These are phyloP conservation scores for Taphrina communis DNA, from an alignment of 1,139 yeast species.

Conservation along the genomic window DNA sequence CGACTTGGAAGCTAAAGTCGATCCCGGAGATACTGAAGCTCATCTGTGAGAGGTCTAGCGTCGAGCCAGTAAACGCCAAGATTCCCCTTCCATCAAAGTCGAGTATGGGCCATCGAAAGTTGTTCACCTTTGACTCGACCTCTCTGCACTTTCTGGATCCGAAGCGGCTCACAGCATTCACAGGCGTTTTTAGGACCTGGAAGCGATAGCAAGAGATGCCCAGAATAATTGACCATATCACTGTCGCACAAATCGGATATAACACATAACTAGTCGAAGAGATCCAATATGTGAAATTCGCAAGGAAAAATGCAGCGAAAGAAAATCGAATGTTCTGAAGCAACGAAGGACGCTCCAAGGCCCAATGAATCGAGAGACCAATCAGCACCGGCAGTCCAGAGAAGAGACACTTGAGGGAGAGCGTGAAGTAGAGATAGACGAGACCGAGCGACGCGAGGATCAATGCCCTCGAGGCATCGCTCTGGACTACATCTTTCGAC, in stretches of 20 bases:
- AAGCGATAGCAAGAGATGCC: slow-evolving; percentile 16
- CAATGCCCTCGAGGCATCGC: slow-evolving; percentile 9
- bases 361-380: slow-evolving; percentile 2
- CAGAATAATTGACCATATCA: neutral
- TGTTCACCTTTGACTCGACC: slow-evolving; percentile 14
- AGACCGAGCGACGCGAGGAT: slow-evolving; percentile 1
- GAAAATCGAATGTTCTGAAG: neutral
- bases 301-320: neutral
- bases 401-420: slow-evolving; percentile 13
- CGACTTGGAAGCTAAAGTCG: slow-evolving; percentile 28
- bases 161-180: neutral
- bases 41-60: slow-evolving; percentile 22
- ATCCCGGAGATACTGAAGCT: slow-evolving; percentile 18
- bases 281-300: slow-evolving; percentile 16
- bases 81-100: slow-evolving; percentile 28
- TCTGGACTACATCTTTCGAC: slow-evolving; percentile 14
- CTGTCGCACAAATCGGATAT: slow-evolving; percentile 12
- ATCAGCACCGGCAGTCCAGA: slow-evolving; percentile 30
- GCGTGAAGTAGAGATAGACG: slow-evolving; percentile 23
- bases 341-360: neutral
- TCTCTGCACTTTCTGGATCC: neutral
- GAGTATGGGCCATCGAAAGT: slow-evolving; percentile 26
- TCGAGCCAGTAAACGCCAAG: slow-evolving; percentile 23
- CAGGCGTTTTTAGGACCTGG: neutral
- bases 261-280: slow-evolving; percentile 19